Conservation (phyloP, 768 basidiomycete genomes). For the Tulasnella sp. region DNA sequence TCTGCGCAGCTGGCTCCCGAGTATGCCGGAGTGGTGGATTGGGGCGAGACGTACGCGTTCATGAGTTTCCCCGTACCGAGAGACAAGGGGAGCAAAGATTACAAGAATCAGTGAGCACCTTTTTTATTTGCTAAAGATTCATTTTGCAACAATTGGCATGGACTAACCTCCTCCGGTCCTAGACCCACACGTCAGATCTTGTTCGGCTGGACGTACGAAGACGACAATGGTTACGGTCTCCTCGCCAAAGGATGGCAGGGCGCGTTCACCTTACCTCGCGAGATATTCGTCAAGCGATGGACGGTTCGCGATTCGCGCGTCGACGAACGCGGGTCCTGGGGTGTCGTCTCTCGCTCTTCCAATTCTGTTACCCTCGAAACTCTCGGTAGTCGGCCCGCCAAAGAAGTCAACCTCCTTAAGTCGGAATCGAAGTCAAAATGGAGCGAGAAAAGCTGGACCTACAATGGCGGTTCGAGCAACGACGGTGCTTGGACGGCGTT, state of each 20-base stretch:
- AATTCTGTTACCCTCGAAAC: background rate
- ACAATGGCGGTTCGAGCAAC: background rate
- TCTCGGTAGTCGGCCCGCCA: background rate
- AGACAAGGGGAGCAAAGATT: background rate
- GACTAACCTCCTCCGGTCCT: no score
- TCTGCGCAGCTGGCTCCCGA: background rate
- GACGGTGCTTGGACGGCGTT: background rate
- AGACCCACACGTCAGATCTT: background rate
- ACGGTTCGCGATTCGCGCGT: background rate
- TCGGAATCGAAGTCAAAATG: background rate
- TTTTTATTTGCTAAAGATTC: background rate
- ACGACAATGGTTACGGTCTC: background rate
- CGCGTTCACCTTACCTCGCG: background rate
- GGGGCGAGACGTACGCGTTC: slow-evolving; percentile 13
- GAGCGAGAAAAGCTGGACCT: background rate
- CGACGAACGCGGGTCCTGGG: slow-evolving; percentile 3
- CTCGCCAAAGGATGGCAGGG: background rate
- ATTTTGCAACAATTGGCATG: background rate
- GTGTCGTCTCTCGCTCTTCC: background rate
- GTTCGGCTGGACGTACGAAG: slow-evolving; percentile 8
- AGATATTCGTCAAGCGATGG: slow-evolving; percentile 1
- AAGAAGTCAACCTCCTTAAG: background rate
- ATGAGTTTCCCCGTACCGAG: slow-evolving; percentile 13
- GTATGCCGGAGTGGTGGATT: background rate
- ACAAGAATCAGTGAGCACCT: background rate